Evolutionary conservation across 2,329 filamentous ascomycete genomes (phyloP).

Genomic region (Aschersonia sp.): DNA sequence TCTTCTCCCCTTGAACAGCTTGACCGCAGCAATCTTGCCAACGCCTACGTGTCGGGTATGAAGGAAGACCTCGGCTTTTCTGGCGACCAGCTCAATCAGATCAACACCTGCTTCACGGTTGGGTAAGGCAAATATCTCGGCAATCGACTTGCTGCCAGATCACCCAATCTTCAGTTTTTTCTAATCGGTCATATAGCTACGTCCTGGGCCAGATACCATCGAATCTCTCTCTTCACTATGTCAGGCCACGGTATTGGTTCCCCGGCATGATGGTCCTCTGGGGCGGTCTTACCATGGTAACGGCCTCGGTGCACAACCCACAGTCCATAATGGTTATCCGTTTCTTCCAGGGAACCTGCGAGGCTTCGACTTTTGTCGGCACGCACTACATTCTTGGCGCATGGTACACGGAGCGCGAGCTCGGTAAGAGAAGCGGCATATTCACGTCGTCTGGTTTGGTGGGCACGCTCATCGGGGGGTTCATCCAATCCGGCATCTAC

Average conservation of each 20-base stretch:
- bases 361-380: constrained; percentile 24
- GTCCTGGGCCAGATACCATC: constrained; percentile 46
- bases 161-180: background rate
- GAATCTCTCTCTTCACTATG: constrained; percentile 47
- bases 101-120: constrained; percentile 38
- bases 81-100: constrained; percentile 31
- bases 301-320: constrained; percentile 22
- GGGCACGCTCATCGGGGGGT: constrained; percentile 35
- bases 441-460: constrained; percentile 46
- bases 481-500: constrained; percentile 50
- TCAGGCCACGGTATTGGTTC: constrained; percentile 49
- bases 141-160: constrained; percentile 9
- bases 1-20: constrained; percentile 5
- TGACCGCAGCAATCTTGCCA: constrained; percentile 19
- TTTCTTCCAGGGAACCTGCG: constrained; percentile 23
- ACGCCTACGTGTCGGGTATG: constrained; percentile 27
- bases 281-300: constrained; percentile 46
- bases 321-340: constrained; percentile 22
- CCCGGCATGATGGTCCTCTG: constrained; percentile 48
- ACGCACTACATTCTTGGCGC: constrained; percentile 29
- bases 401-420: constrained; percentile 46
- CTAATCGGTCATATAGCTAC: constrained; percentile 12
- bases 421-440: constrained; percentile 48
- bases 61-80: constrained; percentile 36
- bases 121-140: constrained; percentile 25